Conservation (phyloP, 192 early-diverging fungal species). For the Jimgerdemannia flammicorona region DNA sequence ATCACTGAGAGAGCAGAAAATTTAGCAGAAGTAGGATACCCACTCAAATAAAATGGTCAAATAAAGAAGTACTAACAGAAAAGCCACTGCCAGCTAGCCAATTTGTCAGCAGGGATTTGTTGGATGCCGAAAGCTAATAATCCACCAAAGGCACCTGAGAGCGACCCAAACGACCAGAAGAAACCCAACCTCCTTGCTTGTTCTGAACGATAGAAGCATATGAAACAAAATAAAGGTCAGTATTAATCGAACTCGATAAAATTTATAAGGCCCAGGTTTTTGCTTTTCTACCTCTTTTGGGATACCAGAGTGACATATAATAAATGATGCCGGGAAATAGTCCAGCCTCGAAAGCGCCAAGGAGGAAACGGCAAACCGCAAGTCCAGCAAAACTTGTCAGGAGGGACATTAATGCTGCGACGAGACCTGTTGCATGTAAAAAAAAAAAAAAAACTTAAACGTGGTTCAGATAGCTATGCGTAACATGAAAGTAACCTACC, state of each 20-base stretch:
- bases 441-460: no score
- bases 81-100: conserved; percentile 12
- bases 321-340: conserved; percentile 46
- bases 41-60: not conserved
- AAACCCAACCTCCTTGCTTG: conserved; percentile 43
- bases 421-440: not conserved
- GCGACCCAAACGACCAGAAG: conserved; percentile 43
- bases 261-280: no score
- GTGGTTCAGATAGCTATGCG: not conserved
- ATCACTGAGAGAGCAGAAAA: conserved; percentile 45
- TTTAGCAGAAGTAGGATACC: not conserved
- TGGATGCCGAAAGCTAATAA: conserved; percentile 56
- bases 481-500: conserved; percentile 17
- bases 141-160: conserved; percentile 58
- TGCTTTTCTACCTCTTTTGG: not conserved
- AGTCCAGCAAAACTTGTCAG: conserved; percentile 10
- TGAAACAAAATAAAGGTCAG: not conserved
- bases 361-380: conserved; percentile 41
- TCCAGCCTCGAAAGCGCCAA: conserved; percentile 43
- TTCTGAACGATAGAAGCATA: conserved; percentile 35
- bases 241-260: no score
- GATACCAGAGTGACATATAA: conserved; percentile 55
- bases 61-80: not conserved
- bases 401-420: conserved; percentile 4
- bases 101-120: conserved; percentile 32